Conservation (phyloP, 2,329 filamentous ascomycete species). For the Verruconis gallopava region DNA sequence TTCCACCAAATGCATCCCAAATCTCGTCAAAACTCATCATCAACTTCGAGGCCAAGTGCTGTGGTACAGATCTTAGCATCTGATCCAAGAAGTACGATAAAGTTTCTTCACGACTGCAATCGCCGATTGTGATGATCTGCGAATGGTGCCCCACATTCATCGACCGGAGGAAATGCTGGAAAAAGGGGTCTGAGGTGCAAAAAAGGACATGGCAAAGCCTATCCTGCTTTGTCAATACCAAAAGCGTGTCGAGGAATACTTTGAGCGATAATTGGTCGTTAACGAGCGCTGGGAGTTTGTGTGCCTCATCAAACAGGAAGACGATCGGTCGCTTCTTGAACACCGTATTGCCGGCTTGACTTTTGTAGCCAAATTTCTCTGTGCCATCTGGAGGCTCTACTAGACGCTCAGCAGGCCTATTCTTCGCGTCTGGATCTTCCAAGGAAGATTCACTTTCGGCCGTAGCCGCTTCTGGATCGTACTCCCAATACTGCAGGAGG, state of each 20-base stretch:
- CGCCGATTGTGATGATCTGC: conserved; percentile 1
- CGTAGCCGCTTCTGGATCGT: background rate
- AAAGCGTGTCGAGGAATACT: conserved; percentile 6
- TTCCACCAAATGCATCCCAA: conserved; percentile 5
- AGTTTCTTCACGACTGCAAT: conserved; percentile 5
- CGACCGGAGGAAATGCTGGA: conserved; percentile 7
- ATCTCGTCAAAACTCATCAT: conserved; percentile 3
- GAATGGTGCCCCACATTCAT: conserved; percentile 8
- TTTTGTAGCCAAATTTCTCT: background rate
- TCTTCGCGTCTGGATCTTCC: background rate
- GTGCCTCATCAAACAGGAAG: conserved; percentile 5
- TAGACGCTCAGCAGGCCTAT: background rate
- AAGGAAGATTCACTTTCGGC: background rate
- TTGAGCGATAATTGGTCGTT: conserved; percentile 4
- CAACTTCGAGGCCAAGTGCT: conserved; percentile 1
- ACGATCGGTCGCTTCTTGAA: conserved; percentile 6
- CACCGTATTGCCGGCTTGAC: background rate
- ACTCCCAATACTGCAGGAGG: conserved; percentile 6
- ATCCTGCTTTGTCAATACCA: conserved; percentile 8
- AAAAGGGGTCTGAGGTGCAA: conserved; percentile 4
- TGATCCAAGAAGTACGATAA: conserved; percentile 3
- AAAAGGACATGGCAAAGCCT: conserved; percentile 6
- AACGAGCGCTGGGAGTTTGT: conserved; percentile 4
- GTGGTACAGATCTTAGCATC: conserved; percentile 2
- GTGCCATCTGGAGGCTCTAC: background rate